Base-by-base conservation (phyloP, 1,284 basidiomycete species). In the Cystobasidium slooffiae region DNA sequence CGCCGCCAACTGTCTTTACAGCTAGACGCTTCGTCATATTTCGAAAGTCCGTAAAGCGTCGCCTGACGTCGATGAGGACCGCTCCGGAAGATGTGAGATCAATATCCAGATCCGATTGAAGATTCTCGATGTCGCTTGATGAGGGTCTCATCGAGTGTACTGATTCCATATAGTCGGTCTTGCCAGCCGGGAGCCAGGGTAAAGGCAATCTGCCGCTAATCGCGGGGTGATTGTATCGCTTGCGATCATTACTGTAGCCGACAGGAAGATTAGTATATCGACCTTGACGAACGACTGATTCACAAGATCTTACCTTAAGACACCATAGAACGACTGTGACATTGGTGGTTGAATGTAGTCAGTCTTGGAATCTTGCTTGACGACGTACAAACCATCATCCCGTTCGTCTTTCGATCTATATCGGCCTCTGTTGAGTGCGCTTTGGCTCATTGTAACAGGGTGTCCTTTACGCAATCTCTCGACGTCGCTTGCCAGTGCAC, bases 281-380 rank as follows among this genome's bases (percentile, higher is more conserved):
- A 31, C 31, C 31, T 12, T 43, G n/a, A n/a, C 10, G 8, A 18
- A 52, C 24, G 5, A 39, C 16, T 31, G 14, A 37, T 18, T 9
- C 1, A 24, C 49, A 49, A 68, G 47, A 55, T 68, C 73, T 81
- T 82, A 89, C 92, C 95, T 95, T 6, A 97, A 85, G 9, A 96
- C 92, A 0, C 94, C 94, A 61, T 86, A 87, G 80, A 93, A 96
- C 88, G 92, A 94, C 79, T 92, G 92, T 12, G 91, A 89, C 92
- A 97, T 94, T 0, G 94, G 94, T 0, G 94, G 94, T 82, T 97
- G 94, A 0, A 91, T 93, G 89, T 93, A 97, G 83, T 97, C 93
- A 14, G 94, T 97, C 44, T 90, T 86, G 75, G 91, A 89, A 80
- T 95, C 93, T 79, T 80, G 77, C 37, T 78, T 79, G 3, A 83